These are phyloP conservation scores for Teunomyces funiuensis DNA, from an alignment of 805 yeast species.

Conservation along the genomic window DNA sequence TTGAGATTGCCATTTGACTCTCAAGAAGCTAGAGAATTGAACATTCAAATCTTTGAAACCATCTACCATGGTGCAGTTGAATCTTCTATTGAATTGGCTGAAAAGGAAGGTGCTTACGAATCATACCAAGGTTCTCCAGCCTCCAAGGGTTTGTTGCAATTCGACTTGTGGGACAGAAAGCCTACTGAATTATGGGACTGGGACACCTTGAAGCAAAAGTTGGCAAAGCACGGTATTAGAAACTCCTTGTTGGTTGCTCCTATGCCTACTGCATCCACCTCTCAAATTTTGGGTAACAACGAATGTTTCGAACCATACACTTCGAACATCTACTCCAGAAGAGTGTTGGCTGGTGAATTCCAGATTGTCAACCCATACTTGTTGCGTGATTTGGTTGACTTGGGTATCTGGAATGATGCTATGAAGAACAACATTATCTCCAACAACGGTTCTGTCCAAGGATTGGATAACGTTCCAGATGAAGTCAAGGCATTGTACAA, in stretches of 20 bases:
- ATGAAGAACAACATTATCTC: slow-evolving; percentile 57
- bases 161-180: slow-evolving; percentile 58
- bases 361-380: slow-evolving; percentile 62
- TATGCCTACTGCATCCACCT: slow-evolving; percentile 68
- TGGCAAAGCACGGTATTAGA: slow-evolving; percentile 52
- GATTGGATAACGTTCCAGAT: slow-evolving; percentile 53
- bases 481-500: slow-evolving; percentile 55
- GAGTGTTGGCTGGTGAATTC: slow-evolving; percentile 64
- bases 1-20: slow-evolving; percentile 59
- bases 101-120: slow-evolving; percentile 50
- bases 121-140: slow-evolving; percentile 59
- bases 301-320: slow-evolving; percentile 67
- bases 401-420: slow-evolving; percentile 57
- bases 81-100: slow-evolving; percentile 55
- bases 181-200: slow-evolving; percentile 56
- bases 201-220: slow-evolving; percentile 51
- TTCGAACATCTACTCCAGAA: slow-evolving; percentile 60
- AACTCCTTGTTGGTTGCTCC: slow-evolving; percentile 63
- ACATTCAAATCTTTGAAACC: slow-evolving; percentile 61
- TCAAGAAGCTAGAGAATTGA: slow-evolving; percentile 54
- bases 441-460: slow-evolving; percentile 59
- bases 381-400: slow-evolving; percentile 56
- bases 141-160: slow-evolving; percentile 56
- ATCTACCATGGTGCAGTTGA: slow-evolving; percentile 61
- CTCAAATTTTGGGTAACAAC: slow-evolving; percentile 60